phyloP scores from a whole-genome alignment of 305 asterid species.

The Fraxinus sp. region DNA sequence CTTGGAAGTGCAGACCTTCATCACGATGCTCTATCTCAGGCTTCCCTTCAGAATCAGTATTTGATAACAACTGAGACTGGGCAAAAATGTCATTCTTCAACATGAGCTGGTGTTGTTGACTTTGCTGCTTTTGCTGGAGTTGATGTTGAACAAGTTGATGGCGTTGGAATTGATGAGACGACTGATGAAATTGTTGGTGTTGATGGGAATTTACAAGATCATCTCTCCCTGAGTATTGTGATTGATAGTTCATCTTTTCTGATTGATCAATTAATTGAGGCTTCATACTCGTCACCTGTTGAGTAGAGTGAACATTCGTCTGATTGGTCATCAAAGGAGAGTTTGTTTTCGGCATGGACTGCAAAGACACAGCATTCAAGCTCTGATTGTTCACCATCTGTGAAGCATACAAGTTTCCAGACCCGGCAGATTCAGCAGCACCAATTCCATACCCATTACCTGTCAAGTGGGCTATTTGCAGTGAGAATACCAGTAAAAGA shows the following conservation, averaged over 20 bases:
- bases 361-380: conserved; percentile 48
- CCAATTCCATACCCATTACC: conserved; percentile 72
- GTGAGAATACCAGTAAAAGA: conserved; percentile 20
- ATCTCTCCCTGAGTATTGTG: conserved; percentile 47
- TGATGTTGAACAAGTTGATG: conserved; percentile 54
- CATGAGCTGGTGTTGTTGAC: conserved; percentile 55
- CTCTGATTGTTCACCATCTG: conserved; percentile 49
- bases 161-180: conserved; percentile 66
- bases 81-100: conserved; percentile 45
- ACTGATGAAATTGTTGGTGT: conserved; percentile 55
- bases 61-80: conserved; percentile 56
- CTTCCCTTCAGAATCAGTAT: conserved; percentile 51
- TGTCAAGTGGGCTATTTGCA: conserved; percentile 36
- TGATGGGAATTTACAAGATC: conserved; percentile 53
- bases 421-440: conserved; percentile 56
- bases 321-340: conserved; percentile 49
- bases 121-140: conserved; percentile 62
- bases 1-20: conserved; percentile 56
- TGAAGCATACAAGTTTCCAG: conserved; percentile 63
- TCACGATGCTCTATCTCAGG: conserved; percentile 53
- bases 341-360: conserved; percentile 52
- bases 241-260: conserved; percentile 53
- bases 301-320: conserved; percentile 48
- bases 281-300: conserved; percentile 45
- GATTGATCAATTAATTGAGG: conserved; percentile 51